phyloP scores from a whole-genome alignment of 495 filamentous ascomycete species.

The Tricharina praecox region DNA sequence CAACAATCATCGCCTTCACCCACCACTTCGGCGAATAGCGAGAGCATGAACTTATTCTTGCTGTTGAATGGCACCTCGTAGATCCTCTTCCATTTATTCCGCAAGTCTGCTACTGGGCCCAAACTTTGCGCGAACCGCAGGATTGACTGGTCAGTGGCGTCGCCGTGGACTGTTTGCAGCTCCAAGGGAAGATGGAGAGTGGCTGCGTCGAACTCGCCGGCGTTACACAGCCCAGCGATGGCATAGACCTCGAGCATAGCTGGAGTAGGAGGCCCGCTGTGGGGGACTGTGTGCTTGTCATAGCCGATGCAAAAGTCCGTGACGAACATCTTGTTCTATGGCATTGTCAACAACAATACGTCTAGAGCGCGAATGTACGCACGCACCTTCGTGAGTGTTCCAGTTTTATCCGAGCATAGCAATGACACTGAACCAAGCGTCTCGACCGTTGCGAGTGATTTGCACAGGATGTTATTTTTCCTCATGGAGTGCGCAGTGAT shows the following conservation, averaged over 20 bases:
- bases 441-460: conserved; percentile 51
- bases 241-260: conserved; percentile 33
- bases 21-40: not conserved
- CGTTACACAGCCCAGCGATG: conserved; percentile 48
- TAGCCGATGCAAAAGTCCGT: conserved; percentile 31
- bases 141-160: conserved; percentile 57
- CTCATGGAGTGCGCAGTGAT: conserved; percentile 47
- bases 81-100: conserved; percentile 37
- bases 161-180: conserved; percentile 46
- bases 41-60: conserved; percentile 63
- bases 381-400: conserved; percentile 43
- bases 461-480: conserved; percentile 47
- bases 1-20: not conserved
- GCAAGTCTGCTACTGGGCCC: conserved; percentile 34
- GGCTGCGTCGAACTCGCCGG: conserved; percentile 48
- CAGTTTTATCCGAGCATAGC: conserved; percentile 56
- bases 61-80: conserved; percentile 60
- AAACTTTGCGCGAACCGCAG: conserved; percentile 48
- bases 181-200: conserved; percentile 36
- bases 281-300: not conserved
- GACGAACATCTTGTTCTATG: conserved; percentile 43
- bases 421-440: conserved; percentile 50
- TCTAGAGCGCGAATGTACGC: not conserved
- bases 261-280: conserved; percentile 29
- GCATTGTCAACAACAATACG: not conserved